Conservation (phyloP, 345 rosid species). For the Aurinia saxatilis region DNA sequence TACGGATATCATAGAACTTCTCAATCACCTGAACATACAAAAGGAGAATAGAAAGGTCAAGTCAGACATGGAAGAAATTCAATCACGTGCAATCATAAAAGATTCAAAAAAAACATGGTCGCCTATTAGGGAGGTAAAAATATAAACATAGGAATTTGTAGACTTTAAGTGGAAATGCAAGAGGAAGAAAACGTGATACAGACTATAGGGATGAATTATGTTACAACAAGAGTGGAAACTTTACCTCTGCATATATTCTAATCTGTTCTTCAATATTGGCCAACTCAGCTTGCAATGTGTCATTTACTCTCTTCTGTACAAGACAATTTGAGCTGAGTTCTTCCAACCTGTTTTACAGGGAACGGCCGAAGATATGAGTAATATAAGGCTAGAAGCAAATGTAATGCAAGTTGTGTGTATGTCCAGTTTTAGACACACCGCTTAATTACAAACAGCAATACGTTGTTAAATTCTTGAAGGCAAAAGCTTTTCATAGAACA, state of each 20-base stretch:
- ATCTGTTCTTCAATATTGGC: constrained; percentile 54
- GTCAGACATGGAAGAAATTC: background rate
- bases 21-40: constrained; percentile 47
- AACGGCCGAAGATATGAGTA: background rate
- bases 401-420: background rate
- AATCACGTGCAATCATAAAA: background rate
- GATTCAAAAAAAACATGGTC: background rate
- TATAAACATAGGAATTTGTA: background rate
- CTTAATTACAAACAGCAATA: background rate
- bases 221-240: background rate
- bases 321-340: constrained; percentile 52
- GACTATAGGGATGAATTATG: background rate
- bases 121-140: background rate
- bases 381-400: background rate
- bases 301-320: constrained; percentile 53
- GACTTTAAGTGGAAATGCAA: background rate
- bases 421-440: background rate
- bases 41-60: background rate
- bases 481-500: background rate
- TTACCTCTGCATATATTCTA: constrained; percentile 54
- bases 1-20: constrained; percentile 68
- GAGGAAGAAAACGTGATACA: background rate
- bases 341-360: constrained; percentile 50
- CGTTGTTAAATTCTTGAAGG: background rate
- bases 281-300: constrained; percentile 48